These are phyloP conservation scores for Solanum microdontum DNA, from an alignment of 257 asterid species.

Conservation along the genomic window DNA sequence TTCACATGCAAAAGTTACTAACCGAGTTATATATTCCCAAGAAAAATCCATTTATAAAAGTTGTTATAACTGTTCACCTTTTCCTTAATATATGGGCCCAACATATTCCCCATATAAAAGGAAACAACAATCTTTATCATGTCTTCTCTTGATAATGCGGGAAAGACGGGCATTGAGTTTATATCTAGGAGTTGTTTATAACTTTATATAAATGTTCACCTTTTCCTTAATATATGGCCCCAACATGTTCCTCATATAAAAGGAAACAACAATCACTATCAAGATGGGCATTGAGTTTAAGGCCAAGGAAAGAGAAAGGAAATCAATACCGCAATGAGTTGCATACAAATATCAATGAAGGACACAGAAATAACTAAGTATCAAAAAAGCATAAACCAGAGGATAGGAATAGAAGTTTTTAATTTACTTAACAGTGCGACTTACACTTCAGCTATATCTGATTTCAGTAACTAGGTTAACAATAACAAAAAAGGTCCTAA, in stretches of 20 bases:
- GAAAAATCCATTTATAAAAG: neutral
- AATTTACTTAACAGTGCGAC: neutral
- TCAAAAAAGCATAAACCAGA: neutral
- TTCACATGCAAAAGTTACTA: neutral
- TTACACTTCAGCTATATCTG: neutral
- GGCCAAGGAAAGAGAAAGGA: neutral
- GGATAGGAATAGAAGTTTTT: neutral
- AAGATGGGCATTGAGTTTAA: neutral
- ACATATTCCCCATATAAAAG: neutral
- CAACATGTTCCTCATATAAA: neutral
- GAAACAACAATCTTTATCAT: neutral
- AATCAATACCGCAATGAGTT: neutral
- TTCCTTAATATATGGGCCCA: neutral
- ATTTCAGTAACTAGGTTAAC: neutral
- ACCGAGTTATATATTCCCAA: neutral
- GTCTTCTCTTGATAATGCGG: neutral
- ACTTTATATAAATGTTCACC: neutral
- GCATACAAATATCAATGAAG: neutral
- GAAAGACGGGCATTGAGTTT: neutral
- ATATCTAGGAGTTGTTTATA: neutral
- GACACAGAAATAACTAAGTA: neutral
- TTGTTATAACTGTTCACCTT: neutral
- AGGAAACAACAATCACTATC: neutral
- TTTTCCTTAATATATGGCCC: neutral
- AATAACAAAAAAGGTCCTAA: neutral